Conservation (phyloP, 805 yeast species). For the Lipomyces sp. region DNA sequence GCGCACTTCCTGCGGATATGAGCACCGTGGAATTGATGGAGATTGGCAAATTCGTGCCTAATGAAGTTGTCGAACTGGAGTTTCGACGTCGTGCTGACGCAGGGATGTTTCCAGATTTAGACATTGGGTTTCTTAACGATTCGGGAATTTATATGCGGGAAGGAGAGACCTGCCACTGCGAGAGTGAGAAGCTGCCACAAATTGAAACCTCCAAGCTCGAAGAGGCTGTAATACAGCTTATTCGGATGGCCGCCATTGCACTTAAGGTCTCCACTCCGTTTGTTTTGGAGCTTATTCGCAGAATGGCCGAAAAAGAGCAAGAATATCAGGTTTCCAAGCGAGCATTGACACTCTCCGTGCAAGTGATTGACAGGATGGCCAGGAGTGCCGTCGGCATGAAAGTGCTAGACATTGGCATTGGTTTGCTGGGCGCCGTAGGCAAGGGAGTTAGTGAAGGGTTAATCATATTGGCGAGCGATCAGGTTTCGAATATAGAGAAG, state of each 20-base stretch:
- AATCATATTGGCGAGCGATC: background rate
- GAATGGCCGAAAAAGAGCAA: constrained; percentile 13
- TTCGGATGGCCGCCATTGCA: constrained; percentile 12
- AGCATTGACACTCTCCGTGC: constrained; percentile 1
- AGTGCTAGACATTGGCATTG: background rate
- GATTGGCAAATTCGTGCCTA: constrained; percentile 8
- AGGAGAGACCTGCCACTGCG: background rate
- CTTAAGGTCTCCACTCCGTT: constrained; percentile 12
- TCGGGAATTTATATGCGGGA: too few relatives aligned
- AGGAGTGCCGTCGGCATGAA: constrained; percentile 10
- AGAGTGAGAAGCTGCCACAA: background rate
- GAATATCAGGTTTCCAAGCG: constrained; percentile 17
- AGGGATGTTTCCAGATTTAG: background rate
- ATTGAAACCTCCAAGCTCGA: constrained; percentile 5
- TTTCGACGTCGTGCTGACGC: background rate
- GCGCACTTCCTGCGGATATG: constrained; percentile 18
- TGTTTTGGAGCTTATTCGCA: constrained; percentile 8
- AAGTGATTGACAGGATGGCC: constrained; percentile 11
- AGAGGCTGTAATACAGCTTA: constrained; percentile 6
- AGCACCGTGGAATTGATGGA: constrained; percentile 7
- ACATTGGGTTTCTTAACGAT: background rate
- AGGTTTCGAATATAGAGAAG: background rate
- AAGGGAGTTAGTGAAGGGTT: constrained; percentile 21
- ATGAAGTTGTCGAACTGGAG: constrained; percentile 2
- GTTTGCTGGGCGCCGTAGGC: constrained; percentile 13